Percentiles rank a stretch among this genome's conserved stretches.
Conservation (phyloP, 2,329 filamentous ascomycete genomes). For the Elsinoe australis region DNA sequence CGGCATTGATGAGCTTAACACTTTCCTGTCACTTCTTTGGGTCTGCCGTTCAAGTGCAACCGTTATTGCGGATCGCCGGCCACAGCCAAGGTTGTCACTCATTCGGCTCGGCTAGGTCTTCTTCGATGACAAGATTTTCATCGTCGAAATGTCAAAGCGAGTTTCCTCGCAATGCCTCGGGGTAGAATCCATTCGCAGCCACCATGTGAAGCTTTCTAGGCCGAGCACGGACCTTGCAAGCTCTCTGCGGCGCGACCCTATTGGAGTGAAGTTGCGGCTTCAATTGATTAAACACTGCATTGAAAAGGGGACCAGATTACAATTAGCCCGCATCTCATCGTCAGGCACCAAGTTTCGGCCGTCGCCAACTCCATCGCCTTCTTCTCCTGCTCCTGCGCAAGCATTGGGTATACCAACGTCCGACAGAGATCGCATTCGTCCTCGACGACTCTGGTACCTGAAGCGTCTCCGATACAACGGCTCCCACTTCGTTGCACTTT, state of each 20-base stretch:
- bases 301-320: not conserved
- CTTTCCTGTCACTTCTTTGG: not conserved
- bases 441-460: slow-evolving; percentile 3
- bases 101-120: not conserved
- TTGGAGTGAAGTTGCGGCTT: not conserved
- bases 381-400: not conserved
- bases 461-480: slow-evolving; percentile 15
- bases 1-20: slow-evolving; percentile 13
- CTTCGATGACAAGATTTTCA: not conserved
- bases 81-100: not conserved
- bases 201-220: not conserved
- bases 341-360: slow-evolving; percentile 9
- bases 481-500: slow-evolving; percentile 12
- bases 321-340: not conserved
- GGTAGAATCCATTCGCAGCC: not conserved
- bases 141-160: not conserved
- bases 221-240: slow-evolving; percentile 3
- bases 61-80: slow-evolving; percentile 3
- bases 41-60: slow-evolving; percentile 13
- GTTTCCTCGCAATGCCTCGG: not conserved
- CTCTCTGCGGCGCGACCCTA: not conserved
- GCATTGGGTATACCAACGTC: not conserved
- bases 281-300: slow-evolving; percentile 4
- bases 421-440: not conserved
- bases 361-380: not conserved